Base-by-base conservation (phyloP, 768 basidiomycete species). In the Termitomyces bulborhizus region DNA sequence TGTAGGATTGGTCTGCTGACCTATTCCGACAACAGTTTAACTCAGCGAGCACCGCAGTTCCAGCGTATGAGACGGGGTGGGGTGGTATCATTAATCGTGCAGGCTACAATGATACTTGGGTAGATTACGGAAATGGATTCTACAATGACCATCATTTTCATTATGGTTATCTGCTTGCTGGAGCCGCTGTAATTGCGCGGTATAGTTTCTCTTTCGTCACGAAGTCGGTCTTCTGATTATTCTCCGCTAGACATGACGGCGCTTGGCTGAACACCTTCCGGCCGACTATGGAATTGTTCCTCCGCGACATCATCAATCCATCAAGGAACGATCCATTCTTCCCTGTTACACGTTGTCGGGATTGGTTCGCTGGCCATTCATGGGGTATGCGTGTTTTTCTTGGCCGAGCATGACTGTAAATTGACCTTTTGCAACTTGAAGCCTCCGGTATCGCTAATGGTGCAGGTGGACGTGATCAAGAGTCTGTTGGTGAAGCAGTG, bases 131-230 rank as follows among this genome's bases (percentile, higher is more conserved):
- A 16, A 71, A 71, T 51, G 69, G 66, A 21, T 71, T 65, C 13
- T 71, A 70, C 60, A 71, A 71, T 39, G 70, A 70, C 49, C 68
- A 71, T 41, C 69, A 70, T 48, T 71, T 71, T 60, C 70, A 71
- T 50, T 71, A 70, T 54, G 70, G 70, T 1, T 71, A 71, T 42
- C 61, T 70, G 54, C 65, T 71, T 11, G 58, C 65, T 24, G 68
- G 64, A 1, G 66, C 65, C 24, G 67, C 70, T 15, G 67, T 70
- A 8, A 63, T 71, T 36, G 69, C 69, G 3, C 68, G 65, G 65
- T 71, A 51, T 58, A 31, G n/a, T 6, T 37, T 46, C 11, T 18
- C 34, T 24, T n/a, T 16, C 32, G 29, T 51, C 31, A 31, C 39
- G 32, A 11, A 62, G 51, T 36, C 26, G 16, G 18, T 46, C 9